Conservation (phyloP, 768 basidiomycete genomes). For the Tremella fuciformis region DNA sequence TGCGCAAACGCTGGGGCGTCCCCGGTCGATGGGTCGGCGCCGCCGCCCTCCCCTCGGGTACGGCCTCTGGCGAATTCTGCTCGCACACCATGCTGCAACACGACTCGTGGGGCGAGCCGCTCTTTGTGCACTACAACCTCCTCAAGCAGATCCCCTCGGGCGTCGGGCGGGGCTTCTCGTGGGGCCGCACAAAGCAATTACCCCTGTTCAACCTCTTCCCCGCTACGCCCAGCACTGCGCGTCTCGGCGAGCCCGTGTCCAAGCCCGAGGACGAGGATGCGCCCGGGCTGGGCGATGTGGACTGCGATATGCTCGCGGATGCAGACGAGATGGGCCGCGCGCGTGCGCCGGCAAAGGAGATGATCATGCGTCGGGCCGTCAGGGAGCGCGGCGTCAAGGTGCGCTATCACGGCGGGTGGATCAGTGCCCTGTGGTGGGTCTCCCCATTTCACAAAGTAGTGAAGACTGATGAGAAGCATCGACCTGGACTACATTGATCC, state of each 20-base stretch:
- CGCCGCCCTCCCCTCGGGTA: constrained; percentile 50
- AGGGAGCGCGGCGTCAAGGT: constrained; percentile 44
- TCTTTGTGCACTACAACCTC: constrained; percentile 54
- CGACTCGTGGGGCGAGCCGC: constrained; percentile 44
- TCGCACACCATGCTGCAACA: constrained; percentile 51
- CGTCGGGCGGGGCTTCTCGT: constrained; percentile 42
- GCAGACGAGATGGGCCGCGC: constrained; percentile 41
- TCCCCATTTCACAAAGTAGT: not conserved
- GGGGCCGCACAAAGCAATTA: constrained; percentile 46
- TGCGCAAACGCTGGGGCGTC: constrained; percentile 56
- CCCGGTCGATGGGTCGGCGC: constrained; percentile 55
- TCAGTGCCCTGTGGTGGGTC: constrained; percentile 46
- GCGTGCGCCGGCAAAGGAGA: constrained; percentile 35
- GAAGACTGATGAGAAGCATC: constrained; percentile 27
- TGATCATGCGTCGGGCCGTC: constrained; percentile 41
- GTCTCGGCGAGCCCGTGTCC: constrained; percentile 25
- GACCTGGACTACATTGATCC: constrained; percentile 46
- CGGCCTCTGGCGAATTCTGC: constrained; percentile 33
- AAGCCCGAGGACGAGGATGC: constrained; percentile 28
- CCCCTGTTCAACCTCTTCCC: constrained; percentile 43
- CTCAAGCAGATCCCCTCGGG: constrained; percentile 53
- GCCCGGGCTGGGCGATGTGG: constrained; percentile 42
- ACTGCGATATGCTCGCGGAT: constrained; percentile 49
- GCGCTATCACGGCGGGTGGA: constrained; percentile 45
- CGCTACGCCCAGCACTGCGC: constrained; percentile 29